A percentile compares a stretch with the other conserved stretches of the same genome.
These are phyloP conservation scores for Metarhizium sp. DNA, from an alignment of 2,329 filamentous ascomycete genomes.

Conservation along the genomic window DNA sequence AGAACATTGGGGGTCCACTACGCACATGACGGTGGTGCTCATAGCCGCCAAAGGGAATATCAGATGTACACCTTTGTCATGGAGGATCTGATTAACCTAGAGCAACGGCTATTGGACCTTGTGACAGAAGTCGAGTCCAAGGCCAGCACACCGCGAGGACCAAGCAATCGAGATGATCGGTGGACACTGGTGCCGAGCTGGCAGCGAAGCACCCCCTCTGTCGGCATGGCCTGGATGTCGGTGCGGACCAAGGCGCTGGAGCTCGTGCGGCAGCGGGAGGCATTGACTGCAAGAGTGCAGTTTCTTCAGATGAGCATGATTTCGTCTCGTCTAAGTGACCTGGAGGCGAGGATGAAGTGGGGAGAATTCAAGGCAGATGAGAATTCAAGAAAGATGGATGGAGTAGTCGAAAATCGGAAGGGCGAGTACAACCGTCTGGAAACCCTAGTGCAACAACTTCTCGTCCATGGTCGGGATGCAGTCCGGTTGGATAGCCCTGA, in stretches of 20 bases:
- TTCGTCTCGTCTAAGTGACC: conserved; percentile 28
- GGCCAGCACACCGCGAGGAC: conserved; percentile 8
- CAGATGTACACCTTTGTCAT: conserved; percentile 39
- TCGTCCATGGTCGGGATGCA: not conserved
- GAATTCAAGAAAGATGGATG: conserved; percentile 15
- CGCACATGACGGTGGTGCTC: conserved; percentile 10
- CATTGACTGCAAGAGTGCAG: conserved; percentile 33
- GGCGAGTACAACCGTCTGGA: not conserved
- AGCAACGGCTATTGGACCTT: conserved; percentile 34
- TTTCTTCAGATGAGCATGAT: conserved; percentile 41
- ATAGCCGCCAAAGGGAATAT: conserved; percentile 22
- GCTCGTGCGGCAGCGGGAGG: conserved; percentile 35
- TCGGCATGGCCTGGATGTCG: conserved; percentile 35
- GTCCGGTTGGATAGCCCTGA: not conserved
- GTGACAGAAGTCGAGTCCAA: conserved; percentile 31
- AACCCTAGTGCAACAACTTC: not conserved
- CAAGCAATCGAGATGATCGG: conserved; percentile 11
- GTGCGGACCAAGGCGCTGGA: conserved; percentile 35
- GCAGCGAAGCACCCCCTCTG: conserved; percentile 25
- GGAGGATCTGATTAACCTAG: conserved; percentile 34
- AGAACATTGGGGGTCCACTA: conserved; percentile 18
- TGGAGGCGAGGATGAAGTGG: conserved; percentile 23
- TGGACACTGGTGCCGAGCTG: conserved; percentile 31
- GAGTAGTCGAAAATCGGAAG: conserved; percentile 10
- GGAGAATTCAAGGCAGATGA: conserved; percentile 13